Evolutionary conservation across 2,329 filamentous ascomycete genomes (phyloP).

Genomic region (Curvularia verruculosa): DNA sequence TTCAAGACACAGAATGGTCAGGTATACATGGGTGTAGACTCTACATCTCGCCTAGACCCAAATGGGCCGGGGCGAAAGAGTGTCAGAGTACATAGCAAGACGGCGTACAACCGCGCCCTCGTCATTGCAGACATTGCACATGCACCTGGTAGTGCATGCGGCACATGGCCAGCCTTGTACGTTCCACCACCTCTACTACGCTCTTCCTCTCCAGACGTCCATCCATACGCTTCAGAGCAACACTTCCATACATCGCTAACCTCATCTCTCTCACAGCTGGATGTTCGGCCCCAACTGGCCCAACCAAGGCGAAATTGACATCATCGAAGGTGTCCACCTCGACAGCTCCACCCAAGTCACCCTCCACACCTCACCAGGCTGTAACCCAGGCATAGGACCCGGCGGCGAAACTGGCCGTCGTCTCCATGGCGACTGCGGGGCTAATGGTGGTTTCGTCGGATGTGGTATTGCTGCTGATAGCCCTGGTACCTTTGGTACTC

Average conservation of each 20-base stretch:
- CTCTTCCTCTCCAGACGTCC: background rate
- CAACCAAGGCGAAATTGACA: slow-evolving; percentile 47
- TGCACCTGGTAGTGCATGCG: slow-evolving; percentile 47
- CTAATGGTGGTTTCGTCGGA: slow-evolving; percentile 42
- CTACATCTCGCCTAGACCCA: slow-evolving; percentile 34
- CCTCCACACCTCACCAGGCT: slow-evolving; percentile 47
- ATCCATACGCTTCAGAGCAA: background rate
- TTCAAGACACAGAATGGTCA: slow-evolving; percentile 41
- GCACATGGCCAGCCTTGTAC: slow-evolving; percentile 50
- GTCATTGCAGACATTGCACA: slow-evolving; percentile 51
- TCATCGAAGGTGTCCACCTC: slow-evolving; percentile 48
- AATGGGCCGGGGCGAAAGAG: slow-evolving; percentile 46
- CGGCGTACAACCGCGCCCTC: slow-evolving; percentile 45
- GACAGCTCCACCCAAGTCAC: slow-evolving; percentile 47
- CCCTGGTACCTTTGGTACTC: slow-evolving; percentile 44
- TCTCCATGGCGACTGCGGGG: slow-evolving; percentile 46
- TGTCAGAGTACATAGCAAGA: slow-evolving; percentile 47
- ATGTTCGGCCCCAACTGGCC: slow-evolving; percentile 51
- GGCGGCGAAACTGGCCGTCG: slow-evolving; percentile 42
- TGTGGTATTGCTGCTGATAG: slow-evolving; percentile 39
- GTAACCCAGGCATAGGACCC: slow-evolving; percentile 38
- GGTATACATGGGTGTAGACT: slow-evolving; percentile 50
- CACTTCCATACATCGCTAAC: slow-evolving; percentile 11
- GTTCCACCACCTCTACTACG: background rate
- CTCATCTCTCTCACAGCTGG: slow-evolving; percentile 32